Evolutionary conservation across 2,329 filamentous ascomycete species (phyloP).

Genomic region (Coniella lustricola): DNA sequence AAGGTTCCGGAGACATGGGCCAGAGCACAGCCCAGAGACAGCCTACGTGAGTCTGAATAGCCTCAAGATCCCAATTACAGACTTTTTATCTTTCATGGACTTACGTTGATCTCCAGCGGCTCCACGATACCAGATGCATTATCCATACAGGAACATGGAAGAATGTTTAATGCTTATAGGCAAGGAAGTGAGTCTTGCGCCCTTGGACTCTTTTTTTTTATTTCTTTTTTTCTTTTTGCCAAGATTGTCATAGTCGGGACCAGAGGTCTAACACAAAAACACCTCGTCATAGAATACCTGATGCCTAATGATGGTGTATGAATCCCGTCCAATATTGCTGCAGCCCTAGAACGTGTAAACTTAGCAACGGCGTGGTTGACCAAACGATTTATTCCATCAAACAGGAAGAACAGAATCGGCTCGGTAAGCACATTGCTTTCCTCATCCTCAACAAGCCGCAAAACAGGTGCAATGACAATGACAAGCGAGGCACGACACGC

Average conservation of each 20-base stretch:
- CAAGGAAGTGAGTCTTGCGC: constrained; percentile 1
- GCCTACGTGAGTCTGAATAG: not conserved
- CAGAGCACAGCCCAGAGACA: not conserved
- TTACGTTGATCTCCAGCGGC: not conserved
- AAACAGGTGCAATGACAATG: no score
- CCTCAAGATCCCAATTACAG: not conserved
- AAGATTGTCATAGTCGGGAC: not conserved
- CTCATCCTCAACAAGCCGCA: no score
- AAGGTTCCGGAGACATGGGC: not conserved
- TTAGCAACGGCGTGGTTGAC: not conserved
- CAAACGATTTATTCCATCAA: not conserved
- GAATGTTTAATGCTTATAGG: constrained; percentile 3
- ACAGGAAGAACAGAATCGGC: constrained; percentile 5
- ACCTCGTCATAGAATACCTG: not conserved
- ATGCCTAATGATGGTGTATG: constrained; percentile 6
- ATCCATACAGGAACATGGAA: constrained; percentile 1
- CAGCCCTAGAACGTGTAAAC: not conserved
- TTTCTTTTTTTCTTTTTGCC: no score
- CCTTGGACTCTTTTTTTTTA: not conserved
- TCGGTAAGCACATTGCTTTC: not conserved
- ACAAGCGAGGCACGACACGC: no score
- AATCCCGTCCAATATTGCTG: not conserved
- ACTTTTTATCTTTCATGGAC: no score
- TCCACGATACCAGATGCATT: constrained; percentile 2
- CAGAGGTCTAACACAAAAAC: not conserved